phyloP scores from a whole-genome alignment of 208 protist species.

The Angomonas deanei region DNA sequence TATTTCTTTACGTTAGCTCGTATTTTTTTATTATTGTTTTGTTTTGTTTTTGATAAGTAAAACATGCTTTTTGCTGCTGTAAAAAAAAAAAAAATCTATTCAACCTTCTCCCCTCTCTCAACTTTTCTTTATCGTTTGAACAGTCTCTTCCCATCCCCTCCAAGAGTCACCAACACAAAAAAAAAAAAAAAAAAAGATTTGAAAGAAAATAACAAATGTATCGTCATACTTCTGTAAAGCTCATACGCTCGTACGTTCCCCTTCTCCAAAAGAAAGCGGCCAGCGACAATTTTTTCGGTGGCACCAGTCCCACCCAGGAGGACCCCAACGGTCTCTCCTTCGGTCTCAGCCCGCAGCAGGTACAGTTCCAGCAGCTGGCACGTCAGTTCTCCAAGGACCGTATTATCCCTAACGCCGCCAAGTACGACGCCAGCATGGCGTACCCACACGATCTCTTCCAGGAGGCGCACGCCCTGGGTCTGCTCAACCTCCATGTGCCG shows the following conservation, averaged over 20 bases:
- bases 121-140: too few species aligned
- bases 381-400: slow-evolving; percentile 70
- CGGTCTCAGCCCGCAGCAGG: slow-evolving; percentile 73
- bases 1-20: too few species aligned
- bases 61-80: not conserved
- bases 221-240: not conserved
- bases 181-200: not conserved
- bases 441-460: slow-evolving; percentile 74
- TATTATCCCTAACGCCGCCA: slow-evolving; percentile 67
- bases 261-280: slow-evolving; percentile 15
- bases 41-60: not conserved
- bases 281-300: slow-evolving; percentile 6
- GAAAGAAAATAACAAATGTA: not conserved
- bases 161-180: not conserved
- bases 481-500: slow-evolving; percentile 83
- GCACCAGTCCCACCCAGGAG: slow-evolving; percentile 18
- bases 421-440: slow-evolving; percentile 64
- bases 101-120: not conserved
- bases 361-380: slow-evolving; percentile 65
- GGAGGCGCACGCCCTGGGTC: slow-evolving; percentile 79
- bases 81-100: not conserved
- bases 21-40: too few species aligned
- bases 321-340: slow-evolving; percentile 45
- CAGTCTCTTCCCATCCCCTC: not conserved
- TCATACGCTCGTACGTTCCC: too few species aligned